These are phyloP conservation scores for Cryoendolithus antarcticus DNA, from an alignment of 2,329 filamentous ascomycete genomes.

Conservation along the genomic window DNA sequence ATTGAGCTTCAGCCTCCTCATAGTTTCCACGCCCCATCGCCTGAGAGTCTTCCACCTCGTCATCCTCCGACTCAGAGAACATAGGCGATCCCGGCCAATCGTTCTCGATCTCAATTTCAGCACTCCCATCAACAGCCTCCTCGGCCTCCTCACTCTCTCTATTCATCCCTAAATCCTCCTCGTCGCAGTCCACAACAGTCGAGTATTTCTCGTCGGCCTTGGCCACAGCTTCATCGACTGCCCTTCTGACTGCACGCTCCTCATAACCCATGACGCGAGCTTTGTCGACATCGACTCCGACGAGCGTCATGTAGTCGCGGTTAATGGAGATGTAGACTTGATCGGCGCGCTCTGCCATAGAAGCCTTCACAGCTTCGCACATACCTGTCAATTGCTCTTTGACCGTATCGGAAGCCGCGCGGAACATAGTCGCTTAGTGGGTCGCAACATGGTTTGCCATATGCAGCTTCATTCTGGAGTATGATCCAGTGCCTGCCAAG, in stretches of 20 bases:
- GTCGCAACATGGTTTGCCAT: conserved; percentile 36
- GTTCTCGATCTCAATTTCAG: conserved; percentile 6
- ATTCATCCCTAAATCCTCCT: conserved; percentile 7
- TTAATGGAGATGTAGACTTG: conserved; percentile 28
- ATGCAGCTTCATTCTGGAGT: conserved; percentile 38
- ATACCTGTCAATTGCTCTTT: conserved; percentile 29
- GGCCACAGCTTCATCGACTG: conserved; percentile 11
- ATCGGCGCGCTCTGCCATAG: conserved; percentile 33
- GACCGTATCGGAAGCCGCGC: conserved; percentile 31
- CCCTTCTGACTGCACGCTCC: conserved; percentile 10
- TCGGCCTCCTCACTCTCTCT: background rate
- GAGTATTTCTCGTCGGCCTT: conserved; percentile 9
- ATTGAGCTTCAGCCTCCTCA: no score
- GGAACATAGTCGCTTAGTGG: conserved; percentile 38
- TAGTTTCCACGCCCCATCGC: no score
- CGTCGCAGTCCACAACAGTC: conserved; percentile 8
- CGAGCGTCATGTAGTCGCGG: conserved; percentile 25
- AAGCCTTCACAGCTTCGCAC: conserved; percentile 29
- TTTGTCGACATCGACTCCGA: conserved; percentile 13
- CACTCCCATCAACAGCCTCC: background rate
- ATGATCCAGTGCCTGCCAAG: conserved; percentile 30
- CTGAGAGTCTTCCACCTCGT: no score
- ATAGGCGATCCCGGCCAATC: background rate
- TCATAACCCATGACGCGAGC: conserved; percentile 9
- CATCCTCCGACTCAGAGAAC: no score